Evolutionary conservation across 495 filamentous ascomycete genomes (phyloP).

Genomic region (Neurospora intermedia): DNA sequence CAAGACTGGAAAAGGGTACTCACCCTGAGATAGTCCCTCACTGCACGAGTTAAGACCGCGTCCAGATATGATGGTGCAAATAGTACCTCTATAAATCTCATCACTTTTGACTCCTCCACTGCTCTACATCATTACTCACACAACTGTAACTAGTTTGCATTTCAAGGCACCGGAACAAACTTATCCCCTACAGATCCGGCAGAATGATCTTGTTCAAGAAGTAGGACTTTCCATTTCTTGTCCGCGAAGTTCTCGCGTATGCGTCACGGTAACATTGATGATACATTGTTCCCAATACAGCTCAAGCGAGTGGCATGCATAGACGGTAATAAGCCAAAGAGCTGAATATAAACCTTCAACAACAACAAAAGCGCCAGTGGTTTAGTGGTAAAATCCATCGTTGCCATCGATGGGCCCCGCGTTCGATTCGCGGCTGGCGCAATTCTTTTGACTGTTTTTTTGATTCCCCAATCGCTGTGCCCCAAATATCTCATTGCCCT

Average conservation of each 20-base stretch:
- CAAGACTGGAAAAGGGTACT: background rate
- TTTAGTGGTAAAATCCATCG: conserved; percentile 46
- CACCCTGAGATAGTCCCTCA: background rate
- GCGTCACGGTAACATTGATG: background rate
- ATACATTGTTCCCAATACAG: background rate
- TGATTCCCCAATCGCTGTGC: background rate
- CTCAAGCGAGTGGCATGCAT: background rate
- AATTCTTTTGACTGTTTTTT: conserved; percentile 11
- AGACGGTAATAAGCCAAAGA: background rate
- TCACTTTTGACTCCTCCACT: background rate
- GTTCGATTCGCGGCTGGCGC: conserved; percentile 41
- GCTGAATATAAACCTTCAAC: background rate
- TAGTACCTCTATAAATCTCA: background rate
- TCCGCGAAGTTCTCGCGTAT: background rate
- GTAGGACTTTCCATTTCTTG: background rate
- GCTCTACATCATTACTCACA: background rate
- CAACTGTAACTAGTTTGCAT: background rate
- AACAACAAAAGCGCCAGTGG: conserved; percentile 19
- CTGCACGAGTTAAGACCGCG: background rate
- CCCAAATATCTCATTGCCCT: background rate
- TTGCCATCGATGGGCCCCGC: conserved; percentile 44
- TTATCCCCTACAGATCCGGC: background rate
- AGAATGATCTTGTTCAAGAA: background rate
- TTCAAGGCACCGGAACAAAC: background rate
- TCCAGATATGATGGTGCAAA: background rate